Conservation (phyloP, 2,329 filamentous ascomycete species). For the Paramyrothecium roridum region DNA sequence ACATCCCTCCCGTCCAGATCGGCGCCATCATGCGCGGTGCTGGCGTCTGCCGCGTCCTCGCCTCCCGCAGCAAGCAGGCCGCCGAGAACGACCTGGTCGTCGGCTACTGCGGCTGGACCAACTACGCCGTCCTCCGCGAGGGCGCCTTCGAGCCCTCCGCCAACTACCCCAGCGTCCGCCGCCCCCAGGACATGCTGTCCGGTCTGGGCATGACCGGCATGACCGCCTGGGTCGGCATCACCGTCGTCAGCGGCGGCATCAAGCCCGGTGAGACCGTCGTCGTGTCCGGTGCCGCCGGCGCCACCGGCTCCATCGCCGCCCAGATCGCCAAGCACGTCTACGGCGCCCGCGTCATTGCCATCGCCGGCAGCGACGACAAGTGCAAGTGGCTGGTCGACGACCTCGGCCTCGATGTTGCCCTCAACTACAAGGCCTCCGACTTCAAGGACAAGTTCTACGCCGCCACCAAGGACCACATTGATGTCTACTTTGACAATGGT, state of each 20-base stretch:
- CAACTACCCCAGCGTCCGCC: constrained; percentile 34
- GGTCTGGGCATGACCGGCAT: constrained; percentile 65
- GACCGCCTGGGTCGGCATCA: constrained; percentile 74
- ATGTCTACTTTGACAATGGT: constrained; percentile 71
- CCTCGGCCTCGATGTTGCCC: constrained; percentile 62
- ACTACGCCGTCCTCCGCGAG: constrained; percentile 58
- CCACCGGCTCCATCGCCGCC: constrained; percentile 71
- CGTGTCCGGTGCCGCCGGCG: constrained; percentile 74
- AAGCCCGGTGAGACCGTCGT: constrained; percentile 72
- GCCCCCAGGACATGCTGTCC: constrained; percentile 58
- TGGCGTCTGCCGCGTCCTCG: constrained; percentile 59
- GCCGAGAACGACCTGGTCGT: constrained; percentile 57
- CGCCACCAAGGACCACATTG: constrained; percentile 56
- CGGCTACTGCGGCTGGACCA: constrained; percentile 59
- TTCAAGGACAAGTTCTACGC: constrained; percentile 59
- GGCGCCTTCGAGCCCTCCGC: constrained; percentile 42
- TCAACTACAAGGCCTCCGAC: constrained; percentile 67
- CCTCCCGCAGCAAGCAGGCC: constrained; percentile 52
- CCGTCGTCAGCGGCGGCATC: constrained; percentile 60
- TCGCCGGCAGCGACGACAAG: constrained; percentile 66
- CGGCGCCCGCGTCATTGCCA: constrained; percentile 59
- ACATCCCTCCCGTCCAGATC: constrained; percentile 65
- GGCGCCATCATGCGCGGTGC: constrained; percentile 66
- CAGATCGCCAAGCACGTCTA: constrained; percentile 71
- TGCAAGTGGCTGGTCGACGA: constrained; percentile 62